Percentiles rank a stretch among this genome's conserved stretches.
Evolutionary conservation across 345 rosid genomes (phyloP).

Genomic region (Carallia brachiata): DNA sequence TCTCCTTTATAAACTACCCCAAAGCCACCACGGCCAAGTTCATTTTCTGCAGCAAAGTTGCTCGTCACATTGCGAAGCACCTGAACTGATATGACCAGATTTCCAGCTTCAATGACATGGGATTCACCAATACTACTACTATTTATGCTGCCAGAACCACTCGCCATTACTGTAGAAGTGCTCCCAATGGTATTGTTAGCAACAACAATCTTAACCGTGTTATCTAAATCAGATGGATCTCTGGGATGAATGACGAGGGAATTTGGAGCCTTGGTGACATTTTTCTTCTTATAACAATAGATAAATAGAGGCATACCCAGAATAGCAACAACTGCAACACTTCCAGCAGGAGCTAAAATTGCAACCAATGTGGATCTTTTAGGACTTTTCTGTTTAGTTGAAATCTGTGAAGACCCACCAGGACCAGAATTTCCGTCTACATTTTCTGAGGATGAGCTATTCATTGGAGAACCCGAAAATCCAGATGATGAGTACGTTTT

Average conservation of each 20-base stretch:
- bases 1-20: conserved; percentile 79
- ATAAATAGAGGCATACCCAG: conserved; percentile 44
- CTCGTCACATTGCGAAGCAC: conserved; percentile 67
- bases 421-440: conserved; percentile 24
- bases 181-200: conserved; percentile 46
- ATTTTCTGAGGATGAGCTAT: conserved; percentile 2
- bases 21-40: conserved; percentile 79
- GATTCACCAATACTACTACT: conserved; percentile 50
- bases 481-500: conserved; percentile 28
- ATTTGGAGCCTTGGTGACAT: conserved; percentile 34
- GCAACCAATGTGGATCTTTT: conserved; percentile 34
- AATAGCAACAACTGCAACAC: conserved; percentile 38
- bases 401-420: conserved; percentile 24
- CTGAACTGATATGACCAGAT: conserved; percentile 67
- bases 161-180: conserved; percentile 38
- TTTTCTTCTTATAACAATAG: conserved; percentile 46
- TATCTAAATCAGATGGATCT: conserved; percentile 57
- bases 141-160: conserved; percentile 52
- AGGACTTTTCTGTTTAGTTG: conserved; percentile 22
- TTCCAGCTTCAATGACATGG: conserved; percentile 68
- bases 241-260: conserved; percentile 68
- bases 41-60: conserved; percentile 59
- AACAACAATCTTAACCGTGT: conserved; percentile 53
- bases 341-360: conserved; percentile 46
- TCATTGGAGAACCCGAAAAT: conserved; percentile 16